These are phyloP conservation scores for Fusarium nematophilum DNA, from an alignment of 2,329 filamentous ascomycete genomes.

Conservation along the genomic window DNA sequence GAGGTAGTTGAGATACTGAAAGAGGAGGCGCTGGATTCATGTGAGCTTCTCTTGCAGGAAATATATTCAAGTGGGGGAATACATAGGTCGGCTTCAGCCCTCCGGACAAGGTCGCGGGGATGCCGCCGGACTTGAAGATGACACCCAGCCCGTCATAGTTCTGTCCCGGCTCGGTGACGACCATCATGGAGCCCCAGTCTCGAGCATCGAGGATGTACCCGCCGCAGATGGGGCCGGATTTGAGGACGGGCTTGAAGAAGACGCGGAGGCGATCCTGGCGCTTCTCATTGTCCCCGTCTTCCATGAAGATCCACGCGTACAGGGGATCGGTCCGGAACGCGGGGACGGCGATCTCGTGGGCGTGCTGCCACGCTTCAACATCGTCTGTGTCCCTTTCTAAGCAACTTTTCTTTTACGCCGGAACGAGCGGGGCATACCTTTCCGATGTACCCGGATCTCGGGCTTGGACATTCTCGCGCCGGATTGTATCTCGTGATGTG, in stretches of 20 bases:
- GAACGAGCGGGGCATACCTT: slow-evolving; percentile 6
- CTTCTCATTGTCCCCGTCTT: not conserved
- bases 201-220: slow-evolving; percentile 16
- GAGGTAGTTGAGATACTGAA: slow-evolving; percentile 6
- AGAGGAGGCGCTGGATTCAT: slow-evolving; percentile 6
- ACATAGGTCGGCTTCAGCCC: slow-evolving; percentile 14
- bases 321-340: slow-evolving; percentile 13
- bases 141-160: slow-evolving; percentile 13
- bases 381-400: not conserved
- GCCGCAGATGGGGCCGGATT: slow-evolving; percentile 1
- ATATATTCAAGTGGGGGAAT: too few species aligned
- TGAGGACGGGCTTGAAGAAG: slow-evolving; percentile 12
- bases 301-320: slow-evolving; percentile 14
- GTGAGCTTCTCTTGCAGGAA: not conserved
- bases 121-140: slow-evolving; percentile 3
- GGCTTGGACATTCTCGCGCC: too few species aligned
- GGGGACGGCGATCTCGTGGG: slow-evolving; percentile 7
- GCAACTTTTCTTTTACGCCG: too few species aligned
- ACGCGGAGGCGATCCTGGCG: slow-evolving; percentile 10
- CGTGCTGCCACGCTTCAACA: not conserved
- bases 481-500: too few species aligned
- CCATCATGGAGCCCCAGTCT: slow-evolving; percentile 23
- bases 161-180: slow-evolving; percentile 19
- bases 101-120: slow-evolving; percentile 17
- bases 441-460: too few species aligned